Conservation (phyloP, 805 yeast genomes). For the Ogataea parapolymorpha region DNA sequence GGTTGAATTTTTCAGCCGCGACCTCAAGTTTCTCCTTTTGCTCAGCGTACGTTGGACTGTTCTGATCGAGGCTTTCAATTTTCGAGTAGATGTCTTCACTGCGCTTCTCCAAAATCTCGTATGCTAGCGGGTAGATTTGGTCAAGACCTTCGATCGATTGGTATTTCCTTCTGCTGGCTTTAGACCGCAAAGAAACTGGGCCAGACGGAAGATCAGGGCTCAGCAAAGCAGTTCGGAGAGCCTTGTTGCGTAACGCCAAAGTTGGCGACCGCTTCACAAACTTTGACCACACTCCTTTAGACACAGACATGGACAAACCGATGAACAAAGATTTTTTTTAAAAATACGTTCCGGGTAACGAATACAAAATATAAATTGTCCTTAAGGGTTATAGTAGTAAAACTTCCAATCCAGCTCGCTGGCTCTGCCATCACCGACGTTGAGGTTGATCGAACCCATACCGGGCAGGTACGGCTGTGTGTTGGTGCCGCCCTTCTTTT, state of each 20-base stretch:
- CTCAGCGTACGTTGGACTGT: slow-evolving; percentile 18
- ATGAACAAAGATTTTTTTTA: slow-evolving; percentile 4
- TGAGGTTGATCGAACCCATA: slow-evolving; percentile 6
- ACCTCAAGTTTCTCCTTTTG: slow-evolving; percentile 37
- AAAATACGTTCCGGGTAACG: slow-evolving; percentile 5
- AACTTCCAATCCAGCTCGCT: slow-evolving; percentile 16
- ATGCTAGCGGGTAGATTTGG: slow-evolving; percentile 69
- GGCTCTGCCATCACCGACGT: background rate
- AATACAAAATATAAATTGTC: background rate
- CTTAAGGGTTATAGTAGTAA: slow-evolving; percentile 16
- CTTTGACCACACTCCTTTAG: slow-evolving; percentile 37
- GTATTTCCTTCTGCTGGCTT: slow-evolving; percentile 48
- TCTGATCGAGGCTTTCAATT: slow-evolving; percentile 32
- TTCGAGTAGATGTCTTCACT: slow-evolving; percentile 38
- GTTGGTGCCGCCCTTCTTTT: background rate
- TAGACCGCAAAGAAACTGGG: slow-evolving; percentile 49
- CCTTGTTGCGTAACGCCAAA: slow-evolving; percentile 28
- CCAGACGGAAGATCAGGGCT: slow-evolving; percentile 40
- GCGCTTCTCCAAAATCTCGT: slow-evolving; percentile 51
- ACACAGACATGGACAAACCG: slow-evolving; percentile 17
- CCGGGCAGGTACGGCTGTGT: slow-evolving; percentile 3
- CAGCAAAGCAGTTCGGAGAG: slow-evolving; percentile 28
- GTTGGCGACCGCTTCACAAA: slow-evolving; percentile 33
- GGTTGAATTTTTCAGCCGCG: slow-evolving; percentile 71
- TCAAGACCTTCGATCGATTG: slow-evolving; percentile 66